Evolutionary conservation across 2,329 filamentous ascomycete genomes (phyloP).

Genomic region (Alternaria panax): DNA sequence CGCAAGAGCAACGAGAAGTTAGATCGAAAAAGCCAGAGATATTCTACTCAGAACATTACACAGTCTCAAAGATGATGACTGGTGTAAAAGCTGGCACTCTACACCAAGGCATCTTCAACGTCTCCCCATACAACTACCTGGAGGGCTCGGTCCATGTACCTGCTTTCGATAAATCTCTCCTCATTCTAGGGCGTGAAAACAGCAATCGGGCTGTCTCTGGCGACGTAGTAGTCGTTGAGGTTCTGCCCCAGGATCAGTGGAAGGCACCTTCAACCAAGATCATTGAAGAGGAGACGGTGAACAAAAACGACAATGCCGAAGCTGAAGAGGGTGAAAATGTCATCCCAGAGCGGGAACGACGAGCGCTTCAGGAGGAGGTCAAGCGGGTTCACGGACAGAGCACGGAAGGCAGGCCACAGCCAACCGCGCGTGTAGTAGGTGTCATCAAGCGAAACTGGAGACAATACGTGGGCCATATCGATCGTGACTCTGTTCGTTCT

Average conservation of each 20-base stretch:
- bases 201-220: constrained; percentile 94
- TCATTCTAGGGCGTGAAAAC: constrained; percentile 91
- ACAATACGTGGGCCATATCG: constrained; percentile 96
- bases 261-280: constrained; percentile 95
- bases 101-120: constrained; percentile 94
- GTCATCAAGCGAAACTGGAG: constrained; percentile 96
- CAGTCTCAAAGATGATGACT: constrained; percentile 91
- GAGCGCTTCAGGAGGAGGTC: constrained; percentile 88
- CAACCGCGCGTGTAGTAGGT: constrained; percentile 90
- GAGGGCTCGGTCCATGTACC: constrained; percentile 91
- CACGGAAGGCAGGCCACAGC: constrained; percentile 80
- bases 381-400: constrained; percentile 81
- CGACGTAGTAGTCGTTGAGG: constrained; percentile 90
- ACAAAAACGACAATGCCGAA: constrained; percentile 92
- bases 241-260: constrained; percentile 94
- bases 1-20: constrained; percentile 70
- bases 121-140: constrained; percentile 97
- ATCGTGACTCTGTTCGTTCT: constrained; percentile 81
- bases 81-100: constrained; percentile 86
- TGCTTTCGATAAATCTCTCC: constrained; percentile 85
- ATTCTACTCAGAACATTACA: constrained; percentile 89
- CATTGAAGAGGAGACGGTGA: constrained; percentile 90
- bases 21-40: constrained; percentile 73
- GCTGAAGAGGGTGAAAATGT: constrained; percentile 74
- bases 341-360: constrained; percentile 87